Evolutionary conservation across 192 early-diverging fungal species (phyloP).

Genomic region (Funneliformis geosporum): DNA sequence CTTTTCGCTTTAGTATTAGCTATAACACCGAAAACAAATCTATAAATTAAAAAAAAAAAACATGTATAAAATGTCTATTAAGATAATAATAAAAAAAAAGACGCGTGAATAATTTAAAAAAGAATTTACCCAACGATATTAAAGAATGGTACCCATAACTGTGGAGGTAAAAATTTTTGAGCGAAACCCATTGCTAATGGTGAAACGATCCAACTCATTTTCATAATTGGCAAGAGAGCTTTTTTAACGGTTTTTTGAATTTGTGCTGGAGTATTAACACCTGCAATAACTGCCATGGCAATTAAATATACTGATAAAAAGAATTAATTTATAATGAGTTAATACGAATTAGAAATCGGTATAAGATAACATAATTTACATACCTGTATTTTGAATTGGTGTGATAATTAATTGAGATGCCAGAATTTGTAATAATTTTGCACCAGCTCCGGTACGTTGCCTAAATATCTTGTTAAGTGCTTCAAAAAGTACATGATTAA

Average conservation of each 20-base stretch:
- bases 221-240: constrained; percentile 74
- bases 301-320: constrained; percentile 68
- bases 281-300: constrained; percentile 82
- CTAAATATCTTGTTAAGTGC: constrained; percentile 73
- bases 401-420: constrained; percentile 77
- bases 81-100: not conserved
- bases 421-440: constrained; percentile 73
- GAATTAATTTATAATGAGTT: constrained; percentile 3
- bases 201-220: constrained; percentile 81
- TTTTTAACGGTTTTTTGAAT: constrained; percentile 57
- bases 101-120: not conserved
- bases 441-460: constrained; percentile 61
- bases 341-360: not conserved
- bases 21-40: constrained; percentile 11
- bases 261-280: constrained; percentile 56
- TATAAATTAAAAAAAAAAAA: not conserved
- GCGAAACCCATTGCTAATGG: constrained; percentile 79
- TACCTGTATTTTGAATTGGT: constrained; percentile 72
- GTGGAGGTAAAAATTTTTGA: constrained; percentile 73
- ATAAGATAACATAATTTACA: not conserved
- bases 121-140: constrained; percentile 61
- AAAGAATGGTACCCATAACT: constrained; percentile 90
- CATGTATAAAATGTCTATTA: not conserved
- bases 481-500: constrained; percentile 81
- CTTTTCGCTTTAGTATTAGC: constrained; percentile 19